Base-by-base conservation (phyloP, 2,329 filamentous ascomycete species). In the Graphilbum ipis-grandicollis region DNA sequence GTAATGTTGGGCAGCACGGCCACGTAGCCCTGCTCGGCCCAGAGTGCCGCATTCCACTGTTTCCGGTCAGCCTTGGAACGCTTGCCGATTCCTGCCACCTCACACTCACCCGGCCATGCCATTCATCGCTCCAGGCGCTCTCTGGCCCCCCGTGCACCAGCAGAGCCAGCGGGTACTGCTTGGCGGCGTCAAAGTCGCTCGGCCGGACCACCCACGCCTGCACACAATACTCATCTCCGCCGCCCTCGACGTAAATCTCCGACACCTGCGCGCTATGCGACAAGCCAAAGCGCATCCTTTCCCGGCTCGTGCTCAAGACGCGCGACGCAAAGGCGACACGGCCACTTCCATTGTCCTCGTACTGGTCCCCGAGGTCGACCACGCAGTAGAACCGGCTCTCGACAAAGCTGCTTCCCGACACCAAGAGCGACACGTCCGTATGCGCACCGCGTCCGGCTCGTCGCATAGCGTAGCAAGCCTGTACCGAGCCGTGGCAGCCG, bases 1-100 rank as follows among this genome's bases (percentile, higher is more conserved):
- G 67, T 67, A 2, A 71, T 63, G 43, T 75, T 74, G 4, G 71
- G 71, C 6, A 62, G 55, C n/a, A 75, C 55, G 2, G 73, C 63
- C 9, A 74, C 55, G 41, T 74, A 75, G 9, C 71, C 71, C 47
- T 75, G 66, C 45, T 73, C 67, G 4, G 70, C 71, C 54, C 68
- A 75, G 3, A 68, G 53, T 1, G 63, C 62, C 1, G 60, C 56
- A 41, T 74, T 72, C 62, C 62, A 68, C 43, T 28, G 26, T 7
- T 25, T 13, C 26, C 21, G 21, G 14, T 28, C 14, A 28, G 26
- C 26, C 5, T 28, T 13, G 5, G 26, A 4, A 5, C 5, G 9
- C 12, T 28, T 13, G 8, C 5, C 26, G 6, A 23, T 6, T 23
- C 21, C 6, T 23, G 21, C 21, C 10, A 10, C 21, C 10, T 10